Evolutionary conservation across 768 basidiomycete genomes (phyloP), one percentile per base, ranked within the genome.

Genomic region (Leccinellum albellum): DNA sequence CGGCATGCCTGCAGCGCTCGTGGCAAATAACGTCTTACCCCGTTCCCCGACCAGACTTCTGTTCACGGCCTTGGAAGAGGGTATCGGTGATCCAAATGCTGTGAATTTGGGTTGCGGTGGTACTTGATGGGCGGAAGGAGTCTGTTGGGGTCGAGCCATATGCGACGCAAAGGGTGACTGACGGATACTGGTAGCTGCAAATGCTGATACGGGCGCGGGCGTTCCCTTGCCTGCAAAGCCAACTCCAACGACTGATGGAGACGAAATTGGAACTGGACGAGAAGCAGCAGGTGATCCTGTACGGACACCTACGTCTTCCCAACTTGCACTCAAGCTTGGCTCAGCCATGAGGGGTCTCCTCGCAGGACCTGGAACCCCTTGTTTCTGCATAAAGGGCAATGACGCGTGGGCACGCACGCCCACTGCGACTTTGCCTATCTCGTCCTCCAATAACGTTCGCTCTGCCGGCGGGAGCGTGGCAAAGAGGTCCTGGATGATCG

Each of bases 401-500:
- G 46, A 21, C 13, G 33, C 6, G 21, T 62, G 62, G 47, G 54
- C 58, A 6, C 62, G 64, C 26, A 67, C 63, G 4, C 67, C 69
- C 0, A 55, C 58, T 7, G 71, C 70, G 13, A 71, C 61, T 33
- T 68, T 66, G 61, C 79, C 81, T 7, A 89, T 71, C 57, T 87
- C 84, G 3, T 76, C 72, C 60, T 90, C 89, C 2, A 90, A 70
- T 23, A 87, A 67, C 13, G 77, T 74, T 17, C 86, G 82, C 65
- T 92, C 89, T 0, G 84, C 78, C 3, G 75, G 71, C 0, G 90
- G 82, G 45, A 93, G 76, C 0, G 83, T 75, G 1, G 79, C 72
- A 59, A 88, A 80, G n/a, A 91, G 73, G 37, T 89, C 87, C 29
- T 85, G 80, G 55, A 91, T 82, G 77, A 86, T 86, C 59, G 81